Percentiles rank a stretch among this genome's conserved stretches.
Evolutionary conservation across 306 rosid genomes (phyloP).

Genomic region (Prunus campanulata): DNA sequence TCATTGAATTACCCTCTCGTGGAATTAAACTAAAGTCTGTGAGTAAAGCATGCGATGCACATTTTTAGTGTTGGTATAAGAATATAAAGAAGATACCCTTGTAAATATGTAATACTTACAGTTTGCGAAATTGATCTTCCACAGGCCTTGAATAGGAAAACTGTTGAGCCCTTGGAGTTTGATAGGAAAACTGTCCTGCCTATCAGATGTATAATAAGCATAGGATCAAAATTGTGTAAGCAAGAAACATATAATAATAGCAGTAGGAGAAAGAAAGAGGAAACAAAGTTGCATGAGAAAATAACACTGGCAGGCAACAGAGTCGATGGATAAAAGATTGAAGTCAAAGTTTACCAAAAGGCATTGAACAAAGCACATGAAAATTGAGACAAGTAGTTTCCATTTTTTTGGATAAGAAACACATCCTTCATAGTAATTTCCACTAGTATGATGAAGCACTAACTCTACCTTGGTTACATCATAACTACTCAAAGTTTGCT

Average conservation of each 20-base stretch:
- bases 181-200: constrained; percentile 38
- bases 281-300: constrained; percentile 3
- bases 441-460: background rate
- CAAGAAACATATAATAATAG: constrained; percentile 6
- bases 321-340: background rate
- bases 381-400: constrained; percentile 3
- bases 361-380: background rate
- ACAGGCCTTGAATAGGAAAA: constrained; percentile 47
- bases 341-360: background rate
- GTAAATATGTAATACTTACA: constrained; percentile 41
- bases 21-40: background rate
- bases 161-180: constrained; percentile 54
- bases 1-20: background rate
- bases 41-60: background rate
- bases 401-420: background rate
- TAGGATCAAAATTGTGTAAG: constrained; percentile 16
- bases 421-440: background rate
- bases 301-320: constrained; percentile 3
- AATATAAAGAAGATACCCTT: background rate
- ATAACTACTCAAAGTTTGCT: constrained; percentile 30
- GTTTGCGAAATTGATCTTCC: constrained; percentile 49
- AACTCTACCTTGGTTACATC: constrained; percentile 52
- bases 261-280: constrained; percentile 14
- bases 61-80: background rate
- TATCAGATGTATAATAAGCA: constrained; percentile 37